Percentiles rank a stretch among this genome's conserved stretches.
Conservation (phyloP, 148 eudicot species). For the Cornus suecica region DNA sequence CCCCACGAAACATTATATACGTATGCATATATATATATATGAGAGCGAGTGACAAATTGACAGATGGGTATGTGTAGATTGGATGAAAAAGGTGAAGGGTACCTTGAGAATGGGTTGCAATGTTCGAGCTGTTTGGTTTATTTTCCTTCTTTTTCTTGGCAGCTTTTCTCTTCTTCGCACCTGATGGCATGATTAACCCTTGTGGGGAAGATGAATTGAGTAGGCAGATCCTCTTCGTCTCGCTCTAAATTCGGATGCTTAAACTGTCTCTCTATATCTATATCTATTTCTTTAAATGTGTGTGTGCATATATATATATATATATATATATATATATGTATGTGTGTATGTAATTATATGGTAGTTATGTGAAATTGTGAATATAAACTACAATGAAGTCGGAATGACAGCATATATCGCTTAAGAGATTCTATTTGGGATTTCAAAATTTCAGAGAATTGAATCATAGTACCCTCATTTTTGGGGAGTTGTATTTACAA, state of each 20-base stretch:
- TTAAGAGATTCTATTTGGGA: neutral
- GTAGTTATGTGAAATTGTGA: no score
- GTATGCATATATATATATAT: no score
- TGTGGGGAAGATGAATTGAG: slow-evolving; percentile 13
- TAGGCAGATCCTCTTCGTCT: slow-evolving; percentile 13
- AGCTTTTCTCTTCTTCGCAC: slow-evolving; percentile 78
- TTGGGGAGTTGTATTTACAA: neutral
- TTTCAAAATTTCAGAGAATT: neutral
- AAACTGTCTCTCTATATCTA: neutral
- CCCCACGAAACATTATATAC: slow-evolving; percentile 19
- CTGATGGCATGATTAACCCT: slow-evolving; percentile 60
- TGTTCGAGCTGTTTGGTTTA: slow-evolving; percentile 7
- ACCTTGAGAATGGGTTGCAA: slow-evolving; percentile 47
- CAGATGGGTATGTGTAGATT: slow-evolving; percentile 23
- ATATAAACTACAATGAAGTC: neutral
- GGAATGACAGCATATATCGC: neutral
- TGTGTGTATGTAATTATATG: no score
- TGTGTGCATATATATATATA: no score
- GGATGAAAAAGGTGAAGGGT: neutral
- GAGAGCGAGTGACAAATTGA: slow-evolving; percentile 11
- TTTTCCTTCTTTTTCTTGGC: slow-evolving; percentile 53
- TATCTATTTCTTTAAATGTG: no score
- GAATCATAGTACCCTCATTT: neutral
- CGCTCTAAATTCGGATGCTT: neutral
- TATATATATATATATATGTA: no score